Percentiles rank a stretch among this genome's conserved stretches.
These are phyloP conservation scores for Bocquillonia castaneifolia DNA, from an alignment of 441 rosid genomes.

Conservation along the genomic window DNA sequence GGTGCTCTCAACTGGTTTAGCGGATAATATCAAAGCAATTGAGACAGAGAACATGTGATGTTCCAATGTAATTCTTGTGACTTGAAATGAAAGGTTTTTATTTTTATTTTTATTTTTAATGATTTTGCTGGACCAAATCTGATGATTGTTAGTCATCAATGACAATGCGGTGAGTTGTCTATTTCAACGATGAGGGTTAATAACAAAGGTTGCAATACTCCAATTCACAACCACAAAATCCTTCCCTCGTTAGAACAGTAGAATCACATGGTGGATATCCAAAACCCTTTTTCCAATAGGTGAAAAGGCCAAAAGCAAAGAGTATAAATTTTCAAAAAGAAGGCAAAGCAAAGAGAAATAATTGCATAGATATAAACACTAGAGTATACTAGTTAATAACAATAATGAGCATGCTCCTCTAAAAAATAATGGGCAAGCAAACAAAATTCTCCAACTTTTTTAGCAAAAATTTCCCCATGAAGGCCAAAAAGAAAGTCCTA, in stretches of 20 bases:
- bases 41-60: slow-evolving; percentile 6
- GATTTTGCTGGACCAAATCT: background rate
- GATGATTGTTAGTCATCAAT: background rate
- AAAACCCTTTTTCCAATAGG: slow-evolving; percentile 1
- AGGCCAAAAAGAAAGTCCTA: slow-evolving; percentile 11
- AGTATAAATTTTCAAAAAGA: background rate
- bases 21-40: background rate
- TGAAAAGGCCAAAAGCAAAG: background rate
- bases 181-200: background rate
- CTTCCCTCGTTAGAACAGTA: background rate
- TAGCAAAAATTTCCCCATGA: slow-evolving; percentile 1
- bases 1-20: background rate
- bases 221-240: slow-evolving; percentile 6
- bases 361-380: background rate
- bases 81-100: background rate
- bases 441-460: background rate
- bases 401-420: too few species aligned
- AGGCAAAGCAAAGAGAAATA: background rate
- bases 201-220: background rate
- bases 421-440: background rate
- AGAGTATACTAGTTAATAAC: background rate
- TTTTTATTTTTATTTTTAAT: background rate
- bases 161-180: background rate
- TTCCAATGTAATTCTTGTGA: background rate
- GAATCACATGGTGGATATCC: slow-evolving; percentile 24